A percentile compares a stretch with the other conserved stretches of the same genome.
These are phyloP conservation scores for Dillenia turbinata DNA, from an alignment of 164 flowering plant species.

Conservation along the genomic window DNA sequence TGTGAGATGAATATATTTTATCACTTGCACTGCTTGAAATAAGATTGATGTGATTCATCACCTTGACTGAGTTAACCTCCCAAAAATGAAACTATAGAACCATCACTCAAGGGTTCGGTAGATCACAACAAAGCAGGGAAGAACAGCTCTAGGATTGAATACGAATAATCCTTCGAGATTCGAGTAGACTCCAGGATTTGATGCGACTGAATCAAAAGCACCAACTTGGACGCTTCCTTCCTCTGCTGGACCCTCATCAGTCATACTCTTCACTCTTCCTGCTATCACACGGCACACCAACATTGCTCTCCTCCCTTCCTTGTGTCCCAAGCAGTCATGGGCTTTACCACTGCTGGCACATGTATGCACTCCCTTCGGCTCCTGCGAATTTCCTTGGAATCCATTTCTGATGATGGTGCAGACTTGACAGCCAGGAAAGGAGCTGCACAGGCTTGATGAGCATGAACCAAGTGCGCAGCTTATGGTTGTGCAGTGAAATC, in stretches of 20 bases:
- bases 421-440: constrained; percentile 69
- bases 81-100: too few species aligned
- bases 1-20: too few species aligned
- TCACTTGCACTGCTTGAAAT: too few species aligned
- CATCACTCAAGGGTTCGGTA: constrained; percentile 41
- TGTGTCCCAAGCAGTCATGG: constrained; percentile 46
- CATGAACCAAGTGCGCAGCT: constrained; percentile 81
- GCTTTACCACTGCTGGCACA: constrained; percentile 92
- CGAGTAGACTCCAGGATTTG: constrained; percentile 48
- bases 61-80: too few species aligned
- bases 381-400: constrained; percentile 38
- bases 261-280: constrained; percentile 55
- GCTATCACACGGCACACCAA: constrained; percentile 93
- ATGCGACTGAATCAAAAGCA: constrained; percentile 65
- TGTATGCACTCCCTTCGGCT: constrained; percentile 58
- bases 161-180: constrained; percentile 73
- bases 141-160: constrained; percentile 74
- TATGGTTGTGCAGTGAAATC: constrained; percentile 80
- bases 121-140: constrained; percentile 90
- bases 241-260: constrained; percentile 25
- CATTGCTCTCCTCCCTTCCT: constrained; percentile 67
- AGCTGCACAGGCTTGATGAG: constrained; percentile 60
- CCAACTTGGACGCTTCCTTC: constrained; percentile 24
- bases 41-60: too few species aligned
- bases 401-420: constrained; percentile 83